Base-by-base conservation (phyloP, 805 yeast genomes). In the Candida germanica region DNA sequence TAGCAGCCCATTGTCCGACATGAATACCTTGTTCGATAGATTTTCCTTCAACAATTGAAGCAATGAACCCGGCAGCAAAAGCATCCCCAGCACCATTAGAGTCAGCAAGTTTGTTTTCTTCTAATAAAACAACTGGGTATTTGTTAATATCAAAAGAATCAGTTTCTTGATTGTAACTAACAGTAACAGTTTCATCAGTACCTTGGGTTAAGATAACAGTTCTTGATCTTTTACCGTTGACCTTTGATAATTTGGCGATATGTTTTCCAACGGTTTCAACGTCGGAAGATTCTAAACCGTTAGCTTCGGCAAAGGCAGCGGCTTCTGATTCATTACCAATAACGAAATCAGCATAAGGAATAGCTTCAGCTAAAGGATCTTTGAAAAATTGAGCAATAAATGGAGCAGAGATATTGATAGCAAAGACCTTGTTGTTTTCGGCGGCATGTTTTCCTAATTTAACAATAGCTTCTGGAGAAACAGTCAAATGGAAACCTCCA, bases 61-160 rank as follows among this genome's bases (percentile, higher is more conserved):
- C 95, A 46, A 88, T 66, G 64, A 91, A 89, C 40, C 98, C 98
- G 54, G 93, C 94, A 38, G 97, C 98, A 58, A 91, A 91, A 10
- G 97, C 96, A 60, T 91, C 97, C 64, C 98, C 98, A 31, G 98
- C 98, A 71, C 98, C 98, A 70, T 91, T 93, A 56, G 98, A 87
- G 71, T 93, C 99, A 40, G 75, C 80, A 42, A 93, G 75, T 64
- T 82, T 73, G 30, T 73, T 64, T 29, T 77, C 51, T 27, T 76
- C 83, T 55, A 93, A 77, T 40, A 81, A 76, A 50, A 77, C 83
- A 38, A 93, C 96, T 33, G 83, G 72, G 71, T 61, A 80, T 55
- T 69, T 71, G 44, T 71, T 64, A 43, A 73, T 64, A 16, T 60
- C 62, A 49, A 66, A 71, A 26, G 73, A 59, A 38, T 75, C 77